phyloP scores from a whole-genome alignment of 2,329 filamentous ascomycete species.

The Amauroascus verrucosus region DNA sequence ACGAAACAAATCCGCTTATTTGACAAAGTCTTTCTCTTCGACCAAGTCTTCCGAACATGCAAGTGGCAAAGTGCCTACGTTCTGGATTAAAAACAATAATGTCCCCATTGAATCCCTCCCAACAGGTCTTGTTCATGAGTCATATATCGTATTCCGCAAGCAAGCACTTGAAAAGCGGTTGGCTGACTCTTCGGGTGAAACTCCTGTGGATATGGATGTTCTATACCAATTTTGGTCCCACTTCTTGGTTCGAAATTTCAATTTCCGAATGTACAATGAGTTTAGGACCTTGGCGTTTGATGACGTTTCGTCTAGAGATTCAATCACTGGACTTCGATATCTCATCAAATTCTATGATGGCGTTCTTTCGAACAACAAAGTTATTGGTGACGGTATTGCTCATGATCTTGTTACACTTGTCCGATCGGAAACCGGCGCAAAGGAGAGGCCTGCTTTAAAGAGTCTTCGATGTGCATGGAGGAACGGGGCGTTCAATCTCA shows the following conservation, averaged over 20 bases:
- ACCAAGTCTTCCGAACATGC: constrained; percentile 5
- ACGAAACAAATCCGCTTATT: neutral
- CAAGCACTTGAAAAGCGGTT: constrained; percentile 43
- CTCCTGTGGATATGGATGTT: constrained; percentile 44
- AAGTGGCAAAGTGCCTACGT: constrained; percentile 24
- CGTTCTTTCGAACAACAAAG: constrained; percentile 42
- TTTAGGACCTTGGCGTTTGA: constrained; percentile 58
- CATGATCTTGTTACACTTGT: constrained; percentile 48
- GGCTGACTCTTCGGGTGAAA: constrained; percentile 29
- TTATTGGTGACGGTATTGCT: constrained; percentile 42
- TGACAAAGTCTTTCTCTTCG: neutral
- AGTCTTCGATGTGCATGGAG: constrained; percentile 45
- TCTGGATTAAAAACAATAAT: constrained; percentile 44
- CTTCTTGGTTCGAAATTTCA: constrained; percentile 63
- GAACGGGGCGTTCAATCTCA: constrained; percentile 45
- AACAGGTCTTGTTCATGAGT: constrained; percentile 38
- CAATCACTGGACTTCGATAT: constrained; percentile 49
- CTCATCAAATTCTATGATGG: constrained; percentile 57
- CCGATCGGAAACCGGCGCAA: constrained; percentile 36
- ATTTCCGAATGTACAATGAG: constrained; percentile 63
- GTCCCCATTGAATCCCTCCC: constrained; percentile 35
- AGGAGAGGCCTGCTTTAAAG: constrained; percentile 40
- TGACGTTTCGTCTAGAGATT: constrained; percentile 46
- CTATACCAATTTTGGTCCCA: constrained; percentile 68
- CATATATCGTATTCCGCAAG: constrained; percentile 40